Evolutionary conservation across 2,329 filamentous ascomycete species (phyloP), one percentile per base, ranked within the genome.

Genomic region (Zalaria sp.): DNA sequence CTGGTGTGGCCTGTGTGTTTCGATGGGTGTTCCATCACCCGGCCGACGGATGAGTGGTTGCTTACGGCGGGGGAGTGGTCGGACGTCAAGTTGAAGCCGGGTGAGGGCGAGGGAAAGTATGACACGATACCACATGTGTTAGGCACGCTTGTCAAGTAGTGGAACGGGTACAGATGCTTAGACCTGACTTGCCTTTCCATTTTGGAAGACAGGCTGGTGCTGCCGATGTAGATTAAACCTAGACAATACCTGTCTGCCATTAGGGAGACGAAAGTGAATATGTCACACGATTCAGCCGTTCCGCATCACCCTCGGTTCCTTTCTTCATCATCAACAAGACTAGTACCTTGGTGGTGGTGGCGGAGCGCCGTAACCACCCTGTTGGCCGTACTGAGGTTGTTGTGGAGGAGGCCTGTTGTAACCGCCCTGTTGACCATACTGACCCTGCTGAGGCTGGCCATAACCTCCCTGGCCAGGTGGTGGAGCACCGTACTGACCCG

Each of bases 41-140:
- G 58, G 11, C 57, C 57, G 2, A 60, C 57, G 2, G 58, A 61
- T 35, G 53, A 58, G 42, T 60, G 57, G 56, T 42, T 61, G 4
- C 43, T 56, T 26, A 42, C 47, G 11, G 55, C 56, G 35, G 58
- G 57, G 4, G 49, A 55, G 8, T 61, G 58, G 58, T 49, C 57
- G 8, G 43, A 55, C 26, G 54, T 60, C 37, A 50, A 57, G 9
- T 45, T 61, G 27, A 45, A 44, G 27, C 47, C 56, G 25, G 50
- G 48, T 5, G 49, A 43, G 4, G 56, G 51, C 10, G 57, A 61
- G 37, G 56, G 56, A 10, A 51, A 45, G 29, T 61, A 57, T 38
- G 56, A 58, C 37, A 57, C 53, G 1, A 42, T 60, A 27, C 58
- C 58, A 27, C 58, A 61, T 43, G 48, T 54, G 9, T 45, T 54